These are phyloP conservation scores for Cupressus sempervirens DNA, from an alignment of 75 land plant species.

Conservation along the genomic window DNA sequence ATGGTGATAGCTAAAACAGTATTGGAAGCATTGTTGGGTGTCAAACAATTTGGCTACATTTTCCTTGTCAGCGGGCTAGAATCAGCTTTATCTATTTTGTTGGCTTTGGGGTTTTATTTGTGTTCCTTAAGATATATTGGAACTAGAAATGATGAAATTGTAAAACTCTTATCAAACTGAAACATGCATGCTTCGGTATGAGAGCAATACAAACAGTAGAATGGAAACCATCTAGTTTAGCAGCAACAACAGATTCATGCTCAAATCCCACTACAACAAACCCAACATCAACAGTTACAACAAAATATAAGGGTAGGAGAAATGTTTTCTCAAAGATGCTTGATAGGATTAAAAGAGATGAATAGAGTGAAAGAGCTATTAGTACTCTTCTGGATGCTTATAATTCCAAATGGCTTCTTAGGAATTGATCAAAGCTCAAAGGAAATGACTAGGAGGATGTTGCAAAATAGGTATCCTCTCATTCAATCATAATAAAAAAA, in stretches of 20 bases:
- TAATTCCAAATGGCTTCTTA: conserved; percentile 37
- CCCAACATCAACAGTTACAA: not conserved
- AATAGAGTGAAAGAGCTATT: conserved; percentile 57
- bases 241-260: not conserved
- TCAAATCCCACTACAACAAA: conserved; percentile 3
- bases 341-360: conserved; percentile 33
- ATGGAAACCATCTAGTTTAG: not conserved
- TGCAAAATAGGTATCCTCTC: conserved; percentile 34
- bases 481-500: conserved; percentile 50
- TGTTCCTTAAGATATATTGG: too few species aligned
- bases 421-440: conserved; percentile 53
- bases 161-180: too few species aligned
- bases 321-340: conserved; percentile 9
- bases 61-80: too few species aligned
- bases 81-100: too few species aligned
- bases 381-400: conserved; percentile 46
- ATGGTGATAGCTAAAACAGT: too few species aligned
- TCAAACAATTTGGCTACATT: too few species aligned
- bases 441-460: conserved; percentile 59
- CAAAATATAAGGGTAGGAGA: not conserved
- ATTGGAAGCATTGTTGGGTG: too few species aligned
- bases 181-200: too few species aligned
- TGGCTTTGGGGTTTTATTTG: too few species aligned
- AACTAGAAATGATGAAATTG: too few species aligned
- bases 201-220: too few species aligned